Evolutionary conservation across 2,329 filamentous ascomycete species (phyloP).

Genomic region (Macrophomina phaseolina): DNA sequence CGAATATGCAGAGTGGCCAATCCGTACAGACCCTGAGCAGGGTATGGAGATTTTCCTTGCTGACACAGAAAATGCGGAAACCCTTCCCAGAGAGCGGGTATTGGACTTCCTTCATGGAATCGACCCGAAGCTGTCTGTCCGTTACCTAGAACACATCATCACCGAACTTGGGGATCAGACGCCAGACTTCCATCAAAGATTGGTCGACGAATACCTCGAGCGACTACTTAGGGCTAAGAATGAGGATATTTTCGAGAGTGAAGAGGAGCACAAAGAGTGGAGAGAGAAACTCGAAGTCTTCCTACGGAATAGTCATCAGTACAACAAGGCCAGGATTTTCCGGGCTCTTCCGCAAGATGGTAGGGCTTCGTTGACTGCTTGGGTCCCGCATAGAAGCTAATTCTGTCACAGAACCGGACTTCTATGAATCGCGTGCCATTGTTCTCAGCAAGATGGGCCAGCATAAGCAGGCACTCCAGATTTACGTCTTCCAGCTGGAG

Average conservation of each 20-base stretch:
- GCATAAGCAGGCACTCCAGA: conserved; percentile 93
- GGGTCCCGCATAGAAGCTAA: no score
- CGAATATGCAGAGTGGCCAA: conserved; percentile 88
- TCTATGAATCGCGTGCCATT: conserved; percentile 88
- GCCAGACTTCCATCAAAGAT: conserved; percentile 83
- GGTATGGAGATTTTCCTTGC: conserved; percentile 94
- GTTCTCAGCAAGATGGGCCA: conserved; percentile 94
- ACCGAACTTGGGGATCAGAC: conserved; percentile 82
- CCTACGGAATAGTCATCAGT: conserved; percentile 76
- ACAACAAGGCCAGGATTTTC: conserved; percentile 80
- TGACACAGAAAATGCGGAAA: conserved; percentile 94
- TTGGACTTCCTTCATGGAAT: conserved; percentile 74
- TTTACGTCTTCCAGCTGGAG: conserved; percentile 93
- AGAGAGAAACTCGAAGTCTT: conserved; percentile 75
- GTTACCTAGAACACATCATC: conserved; percentile 90
- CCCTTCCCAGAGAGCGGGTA: conserved; percentile 77
- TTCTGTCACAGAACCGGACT: conserved; percentile 68
- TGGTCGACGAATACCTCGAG: conserved; percentile 75
- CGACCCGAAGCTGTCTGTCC: conserved; percentile 73
- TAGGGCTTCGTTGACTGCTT: conserved; percentile 47
- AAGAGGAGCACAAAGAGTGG: conserved; percentile 51
- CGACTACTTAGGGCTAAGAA: conserved; percentile 48
- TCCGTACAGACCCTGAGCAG: conserved; percentile 71
- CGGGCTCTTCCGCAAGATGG: conserved; percentile 78
- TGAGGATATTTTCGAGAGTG: conserved; percentile 35